Conservation (phyloP, 2,329 filamentous ascomycete genomes). For the Aureobasidium namibiae region DNA sequence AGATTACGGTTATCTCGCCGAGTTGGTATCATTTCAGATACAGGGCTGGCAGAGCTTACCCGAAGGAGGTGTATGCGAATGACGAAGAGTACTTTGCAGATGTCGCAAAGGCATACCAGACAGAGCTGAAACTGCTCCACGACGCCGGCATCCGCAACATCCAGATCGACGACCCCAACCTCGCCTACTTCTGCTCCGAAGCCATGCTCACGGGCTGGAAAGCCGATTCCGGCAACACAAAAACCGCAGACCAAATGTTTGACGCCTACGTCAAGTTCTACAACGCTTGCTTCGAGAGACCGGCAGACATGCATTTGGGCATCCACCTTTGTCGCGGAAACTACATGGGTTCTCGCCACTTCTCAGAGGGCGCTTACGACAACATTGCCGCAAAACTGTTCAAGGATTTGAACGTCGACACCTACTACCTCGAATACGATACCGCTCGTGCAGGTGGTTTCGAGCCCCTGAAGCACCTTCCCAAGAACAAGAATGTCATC, state of each 20-base stretch:
- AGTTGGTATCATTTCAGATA: slow-evolving; percentile 61
- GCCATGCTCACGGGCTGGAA: slow-evolving; percentile 61
- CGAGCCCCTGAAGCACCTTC: slow-evolving; percentile 32
- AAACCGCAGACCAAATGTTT: slow-evolving; percentile 58
- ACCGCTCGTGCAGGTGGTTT: slow-evolving; percentile 35
- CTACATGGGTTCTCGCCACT: slow-evolving; percentile 34
- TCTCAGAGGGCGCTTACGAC: slow-evolving; percentile 31
- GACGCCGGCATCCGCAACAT: slow-evolving; percentile 32
- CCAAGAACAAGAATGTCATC: slow-evolving; percentile 34
- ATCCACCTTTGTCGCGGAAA: slow-evolving; percentile 59
- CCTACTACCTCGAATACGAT: slow-evolving; percentile 33
- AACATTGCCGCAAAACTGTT: slow-evolving; percentile 24
- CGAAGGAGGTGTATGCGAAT: slow-evolving; percentile 33
- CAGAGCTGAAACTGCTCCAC: slow-evolving; percentile 32
- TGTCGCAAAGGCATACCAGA: slow-evolving; percentile 33
- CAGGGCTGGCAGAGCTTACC: slow-evolving; percentile 37
- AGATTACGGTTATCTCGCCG: slow-evolving; percentile 59
- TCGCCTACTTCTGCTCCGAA: slow-evolving; percentile 56
- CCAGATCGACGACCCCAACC: slow-evolving; percentile 35
- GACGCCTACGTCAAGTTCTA: slow-evolving; percentile 67
- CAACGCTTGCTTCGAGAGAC: slow-evolving; percentile 59
- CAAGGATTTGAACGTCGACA: slow-evolving; percentile 26
- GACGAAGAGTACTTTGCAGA: slow-evolving; percentile 36
- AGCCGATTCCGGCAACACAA: slow-evolving; percentile 55
- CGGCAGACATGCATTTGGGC: slow-evolving; percentile 61